Evolutionary conservation across 177 flowering plant genomes (phyloP).

Genomic region (Vitis hybrid): DNA sequence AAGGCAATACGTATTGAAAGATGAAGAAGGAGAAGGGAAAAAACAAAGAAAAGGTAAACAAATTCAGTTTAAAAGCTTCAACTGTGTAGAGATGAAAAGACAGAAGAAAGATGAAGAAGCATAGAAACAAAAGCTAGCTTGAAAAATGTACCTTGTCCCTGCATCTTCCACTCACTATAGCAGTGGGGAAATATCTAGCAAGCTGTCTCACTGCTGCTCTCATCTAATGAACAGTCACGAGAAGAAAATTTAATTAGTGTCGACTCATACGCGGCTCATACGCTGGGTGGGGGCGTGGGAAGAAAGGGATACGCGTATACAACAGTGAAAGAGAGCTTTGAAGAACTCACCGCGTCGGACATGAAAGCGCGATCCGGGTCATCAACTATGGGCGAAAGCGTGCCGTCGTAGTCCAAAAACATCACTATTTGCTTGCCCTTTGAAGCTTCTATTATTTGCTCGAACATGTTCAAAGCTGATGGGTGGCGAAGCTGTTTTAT

Average conservation of each 20-base stretch:
- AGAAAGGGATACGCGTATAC: too few species aligned
- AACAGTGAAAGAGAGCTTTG: background rate
- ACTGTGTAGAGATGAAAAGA: too few species aligned
- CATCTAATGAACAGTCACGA: conserved; percentile 41
- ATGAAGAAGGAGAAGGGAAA: background rate
- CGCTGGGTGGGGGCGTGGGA: too few species aligned
- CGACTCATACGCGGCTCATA: too few species aligned
- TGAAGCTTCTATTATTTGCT: conserved; percentile 54
- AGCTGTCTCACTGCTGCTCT: conserved; percentile 57
- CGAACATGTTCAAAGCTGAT: conserved; percentile 71
- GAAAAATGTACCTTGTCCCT: conserved; percentile 56
- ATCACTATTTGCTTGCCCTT: conserved; percentile 75
- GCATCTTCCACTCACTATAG: conserved; percentile 74
- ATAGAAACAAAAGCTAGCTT: background rate
- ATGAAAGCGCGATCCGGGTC: conserved; percentile 80
- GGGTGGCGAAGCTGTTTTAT: conserved; percentile 49
- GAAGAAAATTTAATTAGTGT: too few species aligned
- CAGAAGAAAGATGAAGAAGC: background rate
- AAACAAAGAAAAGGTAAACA: background rate
- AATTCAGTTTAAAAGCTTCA: too few species aligned
- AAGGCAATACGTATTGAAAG: background rate
- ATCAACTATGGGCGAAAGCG: conserved; percentile 71
- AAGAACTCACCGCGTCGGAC: conserved; percentile 46
- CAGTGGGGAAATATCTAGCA: conserved; percentile 65
- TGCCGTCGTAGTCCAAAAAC: conserved; percentile 84